Conservation (phyloP, 2,329 filamentous ascomycete species). For the Delphinella strobiligena region DNA sequence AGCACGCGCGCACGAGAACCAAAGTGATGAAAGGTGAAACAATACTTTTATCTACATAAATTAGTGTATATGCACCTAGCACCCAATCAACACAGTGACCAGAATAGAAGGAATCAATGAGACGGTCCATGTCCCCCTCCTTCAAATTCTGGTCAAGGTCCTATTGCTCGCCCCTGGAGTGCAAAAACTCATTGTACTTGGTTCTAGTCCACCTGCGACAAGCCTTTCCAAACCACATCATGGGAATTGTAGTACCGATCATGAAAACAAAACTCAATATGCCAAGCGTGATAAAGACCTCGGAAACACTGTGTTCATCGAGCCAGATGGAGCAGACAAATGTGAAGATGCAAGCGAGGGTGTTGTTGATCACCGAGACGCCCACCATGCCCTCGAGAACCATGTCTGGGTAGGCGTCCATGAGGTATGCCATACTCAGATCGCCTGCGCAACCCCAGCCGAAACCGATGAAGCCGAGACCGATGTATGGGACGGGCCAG, state of each 20-base stretch:
- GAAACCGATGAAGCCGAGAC: slow-evolving; percentile 46
- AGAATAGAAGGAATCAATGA: background rate
- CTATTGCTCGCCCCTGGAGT: slow-evolving; percentile 28
- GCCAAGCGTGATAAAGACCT: slow-evolving; percentile 41
- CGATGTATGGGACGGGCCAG: slow-evolving; percentile 44
- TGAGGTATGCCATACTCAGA: slow-evolving; percentile 38
- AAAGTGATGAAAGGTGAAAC: too few relatives aligned
- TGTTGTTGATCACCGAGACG: slow-evolving; percentile 46
- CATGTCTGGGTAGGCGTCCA: slow-evolving; percentile 46
- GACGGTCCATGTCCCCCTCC: background rate
- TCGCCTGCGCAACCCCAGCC: slow-evolving; percentile 49
- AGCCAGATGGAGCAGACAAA: slow-evolving; percentile 37
- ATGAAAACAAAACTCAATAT: slow-evolving; percentile 40
- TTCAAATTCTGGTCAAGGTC: background rate
- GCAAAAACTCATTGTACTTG: slow-evolving; percentile 35
- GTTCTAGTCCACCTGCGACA: slow-evolving; percentile 36
- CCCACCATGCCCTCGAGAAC: slow-evolving; percentile 48
- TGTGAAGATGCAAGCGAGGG: slow-evolving; percentile 42
- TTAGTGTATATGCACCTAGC: too few relatives aligned
- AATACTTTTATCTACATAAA: too few relatives aligned
- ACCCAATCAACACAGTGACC: background rate
- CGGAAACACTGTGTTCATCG: slow-evolving; percentile 30
- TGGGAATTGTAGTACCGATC: slow-evolving; percentile 36
- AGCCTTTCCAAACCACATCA: slow-evolving; percentile 43
- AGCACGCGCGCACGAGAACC: too few relatives aligned